phyloP scores from a whole-genome alignment of 129 eudicot genomes.

The Silybum marianum region DNA sequence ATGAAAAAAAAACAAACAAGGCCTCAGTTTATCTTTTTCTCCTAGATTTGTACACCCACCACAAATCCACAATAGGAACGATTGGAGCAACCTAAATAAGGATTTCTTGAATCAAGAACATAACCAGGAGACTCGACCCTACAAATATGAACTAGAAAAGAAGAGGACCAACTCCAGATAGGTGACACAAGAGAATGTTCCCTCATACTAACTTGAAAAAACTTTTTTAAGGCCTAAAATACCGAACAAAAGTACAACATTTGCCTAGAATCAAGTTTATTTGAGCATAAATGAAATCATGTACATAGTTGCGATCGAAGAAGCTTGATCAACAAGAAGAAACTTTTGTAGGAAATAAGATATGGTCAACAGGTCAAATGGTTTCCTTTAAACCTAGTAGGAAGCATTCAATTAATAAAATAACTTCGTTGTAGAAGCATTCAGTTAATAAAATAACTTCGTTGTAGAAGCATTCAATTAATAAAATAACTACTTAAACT shows the following conservation, averaged over 20 bases:
- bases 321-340: neutral
- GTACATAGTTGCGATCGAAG: neutral
- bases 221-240: neutral
- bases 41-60: neutral
- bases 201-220: neutral
- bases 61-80: neutral
- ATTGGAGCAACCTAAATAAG: neutral
- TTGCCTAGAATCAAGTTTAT: neutral
- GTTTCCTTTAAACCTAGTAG: neutral
- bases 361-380: neutral
- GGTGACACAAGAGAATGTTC: neutral
- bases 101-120: neutral
- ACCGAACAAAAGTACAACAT: neutral
- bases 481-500: neutral
- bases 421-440: too few species aligned
- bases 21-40: too few species aligned
- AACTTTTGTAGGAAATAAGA: neutral
- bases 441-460: neutral
- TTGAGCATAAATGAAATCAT: neutral
- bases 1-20: too few species aligned
- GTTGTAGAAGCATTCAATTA: neutral
- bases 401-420: neutral
- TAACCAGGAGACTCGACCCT: neutral
- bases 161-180: neutral
- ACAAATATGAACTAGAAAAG: neutral